Percentiles rank a stretch among this genome's conserved stretches.
phyloP scores from a whole-genome alignment of 2,329 filamentous ascomycete genomes.

The Aspergillus calidoustus region DNA sequence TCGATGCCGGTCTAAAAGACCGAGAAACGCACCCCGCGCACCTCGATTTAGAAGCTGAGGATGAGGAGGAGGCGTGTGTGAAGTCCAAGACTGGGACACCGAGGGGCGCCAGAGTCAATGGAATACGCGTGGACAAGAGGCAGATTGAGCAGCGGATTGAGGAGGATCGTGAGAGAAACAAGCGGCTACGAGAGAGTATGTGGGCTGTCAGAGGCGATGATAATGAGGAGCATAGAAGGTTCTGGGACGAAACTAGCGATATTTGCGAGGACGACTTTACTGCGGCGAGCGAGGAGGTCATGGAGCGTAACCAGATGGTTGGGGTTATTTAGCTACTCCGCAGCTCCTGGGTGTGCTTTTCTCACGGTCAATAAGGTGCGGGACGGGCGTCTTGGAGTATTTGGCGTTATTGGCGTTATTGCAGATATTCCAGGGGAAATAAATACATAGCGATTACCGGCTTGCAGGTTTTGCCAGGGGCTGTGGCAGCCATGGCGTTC shows the following conservation, averaged over 20 bases:
- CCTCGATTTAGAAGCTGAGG: conserved; percentile 49
- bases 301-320: conserved; percentile 56
- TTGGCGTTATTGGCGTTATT: neutral
- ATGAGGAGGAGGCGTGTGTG: conserved; percentile 32
- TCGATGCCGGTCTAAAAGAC: conserved; percentile 81
- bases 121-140: conserved; percentile 72
- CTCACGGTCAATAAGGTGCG: neutral
- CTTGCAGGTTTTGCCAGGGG: too few relatives aligned
- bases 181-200: conserved; percentile 85
- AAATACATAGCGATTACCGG: too few relatives aligned
- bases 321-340: conserved; percentile 21
- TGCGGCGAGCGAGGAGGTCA: conserved; percentile 73
- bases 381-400: too few relatives aligned
- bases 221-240: conserved; percentile 74
- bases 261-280: conserved; percentile 85
- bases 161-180: conserved; percentile 93
- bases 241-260: conserved; percentile 88
- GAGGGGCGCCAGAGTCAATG: conserved; percentile 38
- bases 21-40: conserved; percentile 70
- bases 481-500: too few relatives aligned
- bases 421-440: too few relatives aligned
- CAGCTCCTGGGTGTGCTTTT: neutral
- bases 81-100: conserved; percentile 35
- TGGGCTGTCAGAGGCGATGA: conserved; percentile 78
- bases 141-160: conserved; percentile 96